Base-by-base conservation (phyloP, 192 early-diverging fungal species). In the Dissophora ornata region DNA sequence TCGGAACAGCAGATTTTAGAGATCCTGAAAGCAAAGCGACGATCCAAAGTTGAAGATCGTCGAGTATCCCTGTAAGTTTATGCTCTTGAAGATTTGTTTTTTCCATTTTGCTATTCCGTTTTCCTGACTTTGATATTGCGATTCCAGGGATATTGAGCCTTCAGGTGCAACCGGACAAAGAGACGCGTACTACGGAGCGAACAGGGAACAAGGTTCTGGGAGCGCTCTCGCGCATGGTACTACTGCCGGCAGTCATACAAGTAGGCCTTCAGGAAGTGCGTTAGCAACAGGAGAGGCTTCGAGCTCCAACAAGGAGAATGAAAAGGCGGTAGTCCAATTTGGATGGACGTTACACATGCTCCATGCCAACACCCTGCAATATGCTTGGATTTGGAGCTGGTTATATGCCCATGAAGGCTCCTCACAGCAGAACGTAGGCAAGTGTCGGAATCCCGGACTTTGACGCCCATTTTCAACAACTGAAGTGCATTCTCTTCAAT, bases 371-470 rank as follows among this genome's bases (percentile, higher is more conserved):
- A 75, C 63, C 13, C 47, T 54, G 28, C 71, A 75, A 22, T 75
- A 67, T 41, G 71, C 71, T 2, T 75, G 71, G 71, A 75, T 75
- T 5, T 75, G 71, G 71, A 44, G 28, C 10, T 67, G 71, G 71
- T n/a, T 56, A 3, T 51, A 59, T 30, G 24, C 18, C 0, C 63
- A 67, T 47, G 36, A 51, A 11, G 71, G 63, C 26, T 67, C 70
- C 0, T 74, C 70, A 1, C 29, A 34, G 13, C 71, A 67, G 26
- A 75, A 75, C 30, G 57, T 60, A 30, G 71, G 71, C 45, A 67
- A 48, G 62, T 65, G 15, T n/a, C n/a, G n/a, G n/a, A n/a, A n/a
- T n/a, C n/a, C n/a, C n/a, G n/a, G n/a, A n/a, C n/a, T n/a, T n/a
- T n/a, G n/a, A n/a, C n/a, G n/a, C n/a, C n/a, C n/a, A n/a, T n/a